A percentile compares a stretch with the other conserved stretches of the same genome.
Evolutionary conservation across 2,329 filamentous ascomycete genomes (phyloP).

Genomic region (Acephala macrosclerotiorum): DNA sequence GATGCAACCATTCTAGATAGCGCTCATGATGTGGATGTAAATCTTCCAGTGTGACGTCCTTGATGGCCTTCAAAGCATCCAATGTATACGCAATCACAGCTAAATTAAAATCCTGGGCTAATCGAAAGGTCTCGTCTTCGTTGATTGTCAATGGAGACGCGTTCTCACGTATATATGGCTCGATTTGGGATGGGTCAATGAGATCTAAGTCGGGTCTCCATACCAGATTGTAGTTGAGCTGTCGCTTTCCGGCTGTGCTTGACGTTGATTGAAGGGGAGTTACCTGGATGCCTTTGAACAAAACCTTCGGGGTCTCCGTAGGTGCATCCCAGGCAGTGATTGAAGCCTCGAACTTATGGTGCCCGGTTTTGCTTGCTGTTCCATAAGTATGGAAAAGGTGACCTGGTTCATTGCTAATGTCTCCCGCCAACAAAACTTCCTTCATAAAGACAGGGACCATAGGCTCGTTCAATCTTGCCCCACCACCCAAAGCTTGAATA

Average conservation of each 20-base stretch:
- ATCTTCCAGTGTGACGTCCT: too few relatives aligned
- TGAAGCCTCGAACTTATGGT: neutral
- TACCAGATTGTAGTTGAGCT: neutral
- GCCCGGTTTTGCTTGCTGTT: too few relatives aligned
- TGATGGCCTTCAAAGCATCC: too few relatives aligned
- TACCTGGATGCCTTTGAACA: neutral
- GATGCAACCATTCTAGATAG: too few relatives aligned
- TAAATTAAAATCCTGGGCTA: neutral
- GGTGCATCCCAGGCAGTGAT: neutral
- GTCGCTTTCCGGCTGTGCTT: neutral
- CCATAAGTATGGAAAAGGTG: too few relatives aligned
- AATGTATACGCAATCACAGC: too few relatives aligned
- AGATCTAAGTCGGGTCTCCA: neutral
- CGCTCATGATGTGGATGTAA: too few relatives aligned
- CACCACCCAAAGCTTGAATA: slow-evolving; percentile 23
- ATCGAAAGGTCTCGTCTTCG: neutral
- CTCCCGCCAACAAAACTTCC: neutral
- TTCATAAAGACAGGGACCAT: neutral
- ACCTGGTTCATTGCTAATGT: too few relatives aligned
- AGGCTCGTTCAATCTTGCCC: too few relatives aligned
- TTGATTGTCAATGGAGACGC: neutral
- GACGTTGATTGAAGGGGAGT: neutral
- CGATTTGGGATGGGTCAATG: neutral
- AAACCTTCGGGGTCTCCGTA: neutral
- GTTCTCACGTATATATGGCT: too few relatives aligned